phyloP scores from a whole-genome alignment of 140 eudicot genomes.

The Bidens hawaiensis region DNA sequence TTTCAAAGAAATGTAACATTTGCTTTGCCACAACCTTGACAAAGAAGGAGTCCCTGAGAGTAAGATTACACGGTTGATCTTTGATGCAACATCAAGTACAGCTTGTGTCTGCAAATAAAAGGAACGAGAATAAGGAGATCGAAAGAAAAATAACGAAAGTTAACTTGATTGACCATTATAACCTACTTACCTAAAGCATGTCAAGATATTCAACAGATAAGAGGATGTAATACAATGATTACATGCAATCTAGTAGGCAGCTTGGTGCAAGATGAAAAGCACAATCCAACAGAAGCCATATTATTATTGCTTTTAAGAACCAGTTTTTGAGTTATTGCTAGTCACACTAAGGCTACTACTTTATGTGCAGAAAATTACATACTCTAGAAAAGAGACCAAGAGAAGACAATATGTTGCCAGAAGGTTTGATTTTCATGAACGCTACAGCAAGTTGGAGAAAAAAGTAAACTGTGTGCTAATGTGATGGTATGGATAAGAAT shows the following conservation, averaged over 20 bases:
- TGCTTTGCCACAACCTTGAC: conserved; percentile 73
- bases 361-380: neutral
- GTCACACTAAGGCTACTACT: neutral
- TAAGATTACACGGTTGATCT: conserved; percentile 63
- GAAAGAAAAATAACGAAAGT: neutral
- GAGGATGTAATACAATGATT: neutral
- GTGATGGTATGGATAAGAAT: neutral
- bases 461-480: neutral
- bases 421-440: too few relatives aligned
- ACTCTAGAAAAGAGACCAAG: too few relatives aligned
- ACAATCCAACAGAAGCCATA: neutral
- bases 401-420: too few relatives aligned
- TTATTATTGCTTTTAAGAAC: neutral
- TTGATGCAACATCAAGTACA: conserved; percentile 74
- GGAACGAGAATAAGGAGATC: conserved; percentile 10
- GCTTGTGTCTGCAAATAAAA: conserved; percentile 61
- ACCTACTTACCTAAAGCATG: neutral
- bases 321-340: neutral
- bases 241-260: neutral
- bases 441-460: neutral
- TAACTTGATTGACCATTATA: conserved; percentile 3
- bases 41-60: conserved; percentile 96
- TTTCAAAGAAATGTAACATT: conserved; percentile 3
- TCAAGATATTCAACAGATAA: neutral
- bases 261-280: conserved; percentile 3